Evolutionary conservation across 257 asterid genomes (phyloP).

Genomic region (Solanum pinnatisectum): DNA sequence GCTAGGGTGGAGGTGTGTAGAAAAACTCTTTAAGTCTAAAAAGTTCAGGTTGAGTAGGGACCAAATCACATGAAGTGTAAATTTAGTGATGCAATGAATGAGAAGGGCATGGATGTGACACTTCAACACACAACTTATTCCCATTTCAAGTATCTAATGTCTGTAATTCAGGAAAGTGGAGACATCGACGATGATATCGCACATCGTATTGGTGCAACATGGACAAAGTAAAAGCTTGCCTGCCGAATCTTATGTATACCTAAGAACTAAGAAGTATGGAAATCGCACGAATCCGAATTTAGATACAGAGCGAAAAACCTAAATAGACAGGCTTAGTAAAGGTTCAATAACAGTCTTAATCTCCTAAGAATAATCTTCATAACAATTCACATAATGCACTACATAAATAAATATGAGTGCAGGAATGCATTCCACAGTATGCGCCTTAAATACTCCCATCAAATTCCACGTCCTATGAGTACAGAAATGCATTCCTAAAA

Average conservation of each 20-base stretch:
- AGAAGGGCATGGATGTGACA: no score
- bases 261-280: no score
- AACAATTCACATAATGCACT: neutral
- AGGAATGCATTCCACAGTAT: neutral
- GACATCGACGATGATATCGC: neutral
- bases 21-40: no score
- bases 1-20: no score
- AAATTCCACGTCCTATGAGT: neutral
- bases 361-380: neutral
- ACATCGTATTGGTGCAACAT: no score
- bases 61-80: no score
- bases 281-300: neutral
- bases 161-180: no score
- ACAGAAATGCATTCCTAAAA: neutral
- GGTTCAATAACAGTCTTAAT: neutral
- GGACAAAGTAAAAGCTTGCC: no score
- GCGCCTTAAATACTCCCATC: neutral
- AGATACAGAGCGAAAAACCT: neutral
- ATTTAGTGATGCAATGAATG: no score
- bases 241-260: no score
- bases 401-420: neutral
- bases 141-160: neutral
- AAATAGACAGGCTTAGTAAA: neutral
- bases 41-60: no score
- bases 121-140: no score